These are phyloP conservation scores for Verticillium nonalfalfae DNA, from an alignment of 2,329 filamentous ascomycete genomes.

Conservation along the genomic window DNA sequence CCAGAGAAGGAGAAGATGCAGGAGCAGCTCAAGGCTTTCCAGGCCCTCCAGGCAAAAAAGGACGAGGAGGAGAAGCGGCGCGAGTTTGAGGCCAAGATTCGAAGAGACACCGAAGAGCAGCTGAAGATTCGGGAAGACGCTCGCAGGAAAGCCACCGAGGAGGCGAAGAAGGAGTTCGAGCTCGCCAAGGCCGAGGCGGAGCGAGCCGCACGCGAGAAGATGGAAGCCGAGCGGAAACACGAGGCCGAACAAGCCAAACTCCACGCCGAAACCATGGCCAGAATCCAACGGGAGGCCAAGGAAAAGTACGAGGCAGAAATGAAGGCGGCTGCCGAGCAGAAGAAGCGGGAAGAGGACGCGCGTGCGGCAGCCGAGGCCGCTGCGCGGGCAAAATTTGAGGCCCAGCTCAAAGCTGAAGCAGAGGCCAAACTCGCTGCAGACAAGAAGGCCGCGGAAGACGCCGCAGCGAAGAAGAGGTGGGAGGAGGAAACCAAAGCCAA, in stretches of 20 bases:
- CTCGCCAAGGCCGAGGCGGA: conserved; percentile 39
- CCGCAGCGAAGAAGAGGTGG: conserved; percentile 14
- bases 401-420: conserved; percentile 27
- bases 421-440: conserved; percentile 28
- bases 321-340: conserved; percentile 36
- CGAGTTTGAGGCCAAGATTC: conserved; percentile 36
- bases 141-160: conserved; percentile 33
- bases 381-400: conserved; percentile 22
- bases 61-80: conserved; percentile 37
- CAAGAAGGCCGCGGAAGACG: conserved; percentile 14
- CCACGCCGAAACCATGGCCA: conserved; percentile 25
- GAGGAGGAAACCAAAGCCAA: conserved; percentile 23
- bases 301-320: conserved; percentile 32
- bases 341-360: conserved; percentile 31
- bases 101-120: conserved; percentile 38
- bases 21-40: conserved; percentile 47
- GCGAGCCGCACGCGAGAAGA: conserved; percentile 33
- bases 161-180: conserved; percentile 40
- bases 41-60: conserved; percentile 36
- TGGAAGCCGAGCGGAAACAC: conserved; percentile 35
- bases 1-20: conserved; percentile 56
- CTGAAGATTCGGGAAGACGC: conserved; percentile 35
- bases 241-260: conserved; percentile 37
- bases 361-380: conserved; percentile 31
- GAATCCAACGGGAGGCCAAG: conserved; percentile 23